Conservation (phyloP, 2,329 filamentous ascomycete species). For the Aspergillus calidoustus region DNA sequence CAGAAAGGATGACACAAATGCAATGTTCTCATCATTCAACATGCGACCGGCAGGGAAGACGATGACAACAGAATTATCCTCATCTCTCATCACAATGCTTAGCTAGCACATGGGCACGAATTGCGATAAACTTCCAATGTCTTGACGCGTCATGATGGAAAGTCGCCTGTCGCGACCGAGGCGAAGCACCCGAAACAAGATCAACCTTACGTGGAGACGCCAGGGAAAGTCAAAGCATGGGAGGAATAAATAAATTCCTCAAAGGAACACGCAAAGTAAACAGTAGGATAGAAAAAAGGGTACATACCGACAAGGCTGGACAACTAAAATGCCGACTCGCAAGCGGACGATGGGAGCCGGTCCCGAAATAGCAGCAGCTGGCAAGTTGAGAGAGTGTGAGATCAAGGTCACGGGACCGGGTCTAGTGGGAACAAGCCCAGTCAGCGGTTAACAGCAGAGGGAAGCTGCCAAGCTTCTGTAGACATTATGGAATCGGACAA, state of each 20-base stretch:
- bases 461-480: slow-evolving; percentile 11
- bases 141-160: slow-evolving; percentile 33
- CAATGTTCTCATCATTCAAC: slow-evolving; percentile 25
- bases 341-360: slow-evolving; percentile 42
- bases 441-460: slow-evolving; percentile 19
- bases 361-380: slow-evolving; percentile 44
- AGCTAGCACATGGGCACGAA: slow-evolving; percentile 11
- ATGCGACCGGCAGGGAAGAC: slow-evolving; percentile 30
- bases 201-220: slow-evolving; percentile 25
- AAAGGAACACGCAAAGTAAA: not conserved
- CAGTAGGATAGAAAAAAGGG: slow-evolving; percentile 22
- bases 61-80: slow-evolving; percentile 6
- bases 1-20: slow-evolving; percentile 25
- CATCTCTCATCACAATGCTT: slow-evolving; percentile 8
- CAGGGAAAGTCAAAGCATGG: slow-evolving; percentile 10
- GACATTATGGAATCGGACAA: slow-evolving; percentile 15
- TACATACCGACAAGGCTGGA: slow-evolving; percentile 50
- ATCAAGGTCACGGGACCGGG: slow-evolving; percentile 34
- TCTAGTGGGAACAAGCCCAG: slow-evolving; percentile 2
- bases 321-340: slow-evolving; percentile 45
- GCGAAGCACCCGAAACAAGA: slow-evolving; percentile 23
- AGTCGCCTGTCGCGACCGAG: slow-evolving; percentile 27
- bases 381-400: slow-evolving; percentile 31
- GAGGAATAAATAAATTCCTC: not conserved
- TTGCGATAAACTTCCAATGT: slow-evolving; percentile 16